A percentile compares a stretch with the other conserved stretches of the same genome.
Evolutionary conservation across 23 red algal genomes (phyloP).

Genomic region (Gracilaria domingensis): DNA sequence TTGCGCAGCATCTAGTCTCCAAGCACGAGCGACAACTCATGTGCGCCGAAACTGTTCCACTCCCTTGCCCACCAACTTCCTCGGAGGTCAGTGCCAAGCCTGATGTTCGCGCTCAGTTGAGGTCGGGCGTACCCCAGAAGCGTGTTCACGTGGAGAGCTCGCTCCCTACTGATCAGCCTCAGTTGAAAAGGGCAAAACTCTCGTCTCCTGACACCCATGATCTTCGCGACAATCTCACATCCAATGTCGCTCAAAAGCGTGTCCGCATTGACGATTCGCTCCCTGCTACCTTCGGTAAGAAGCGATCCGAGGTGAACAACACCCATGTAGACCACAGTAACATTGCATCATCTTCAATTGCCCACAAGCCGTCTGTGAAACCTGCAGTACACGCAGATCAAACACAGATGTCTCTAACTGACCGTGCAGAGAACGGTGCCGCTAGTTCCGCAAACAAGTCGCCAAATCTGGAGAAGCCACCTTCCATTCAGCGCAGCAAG

Average conservation of each 20-base stretch:
- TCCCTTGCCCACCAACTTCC: conserved; percentile 1
- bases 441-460: too few species aligned
- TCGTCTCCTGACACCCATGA: neutral
- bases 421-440: neutral
- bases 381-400: neutral
- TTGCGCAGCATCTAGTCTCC: conserved; percentile 30
- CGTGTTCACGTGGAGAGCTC: neutral
- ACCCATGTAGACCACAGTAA: too few species aligned
- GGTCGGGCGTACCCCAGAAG: neutral
- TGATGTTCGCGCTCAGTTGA: neutral
- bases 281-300: too few species aligned
- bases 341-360: neutral
- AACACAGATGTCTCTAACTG: neutral
- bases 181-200: conserved; percentile 8
- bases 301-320: too few species aligned
- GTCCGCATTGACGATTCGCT: too few species aligned
- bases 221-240: too few species aligned
- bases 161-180: neutral
- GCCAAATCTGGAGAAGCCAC: neutral
- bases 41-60: conserved; percentile 12
- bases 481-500: conserved; percentile 3
- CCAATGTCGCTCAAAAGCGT: too few species aligned
- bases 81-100: conserved; percentile 31
- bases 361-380: neutral
- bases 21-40: conserved; percentile 23